Evolutionary conservation across 306 rosid species (phyloP).

Genomic region (Cyclanthera cordifolia): DNA sequence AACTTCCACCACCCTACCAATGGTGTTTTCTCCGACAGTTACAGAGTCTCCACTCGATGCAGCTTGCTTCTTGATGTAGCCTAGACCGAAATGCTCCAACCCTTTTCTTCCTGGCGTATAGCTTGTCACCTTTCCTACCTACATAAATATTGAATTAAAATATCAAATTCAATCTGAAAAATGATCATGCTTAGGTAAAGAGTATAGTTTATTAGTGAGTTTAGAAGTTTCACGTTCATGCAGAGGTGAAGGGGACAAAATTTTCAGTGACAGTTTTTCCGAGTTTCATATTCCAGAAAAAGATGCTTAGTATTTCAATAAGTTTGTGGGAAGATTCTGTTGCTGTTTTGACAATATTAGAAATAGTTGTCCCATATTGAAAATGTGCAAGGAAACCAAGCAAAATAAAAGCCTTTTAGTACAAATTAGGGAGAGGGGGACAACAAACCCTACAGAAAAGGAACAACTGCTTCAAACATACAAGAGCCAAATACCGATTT

Average conservation of each 20-base stretch:
- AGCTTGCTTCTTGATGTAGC: constrained; percentile 68
- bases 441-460: too few relatives aligned
- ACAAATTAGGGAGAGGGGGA: too few relatives aligned
- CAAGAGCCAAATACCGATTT: too few relatives aligned
- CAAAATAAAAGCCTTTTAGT: too few relatives aligned
- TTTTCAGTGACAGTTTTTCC: neutral
- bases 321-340: neutral
- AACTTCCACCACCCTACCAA: constrained; percentile 54
- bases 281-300: neutral
- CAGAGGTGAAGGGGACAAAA: neutral
- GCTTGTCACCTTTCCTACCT: constrained; percentile 89
- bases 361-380: too few relatives aligned
- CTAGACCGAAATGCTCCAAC: constrained; percentile 60
- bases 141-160: constrained; percentile 16
- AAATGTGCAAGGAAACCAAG: too few relatives aligned
- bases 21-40: constrained; percentile 45
- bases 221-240: neutral
- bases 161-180: neutral
- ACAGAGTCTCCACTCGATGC: constrained; percentile 56
- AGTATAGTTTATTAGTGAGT: constrained; percentile 6
- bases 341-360: too few relatives aligned
- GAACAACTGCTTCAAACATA: too few relatives aligned
- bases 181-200: neutral
- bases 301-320: neutral
- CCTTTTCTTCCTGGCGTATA: constrained; percentile 58